phyloP scores from a whole-genome alignment of 805 yeast species.

The Candida ipomoeae region DNA sequence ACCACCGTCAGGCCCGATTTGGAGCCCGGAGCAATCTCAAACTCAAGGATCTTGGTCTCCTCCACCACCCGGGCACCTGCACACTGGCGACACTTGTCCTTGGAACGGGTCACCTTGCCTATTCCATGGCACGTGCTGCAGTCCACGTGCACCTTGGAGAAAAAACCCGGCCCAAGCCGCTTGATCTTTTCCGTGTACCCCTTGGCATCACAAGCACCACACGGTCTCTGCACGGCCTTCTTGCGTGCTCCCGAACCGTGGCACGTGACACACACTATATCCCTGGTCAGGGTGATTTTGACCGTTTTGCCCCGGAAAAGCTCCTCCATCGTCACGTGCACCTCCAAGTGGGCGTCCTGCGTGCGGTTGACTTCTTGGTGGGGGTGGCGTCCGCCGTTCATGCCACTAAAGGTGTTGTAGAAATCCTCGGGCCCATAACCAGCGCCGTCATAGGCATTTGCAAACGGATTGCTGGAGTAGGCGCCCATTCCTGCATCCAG shows the following conservation, averaged over 20 bases:
- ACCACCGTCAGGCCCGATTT: slow-evolving; percentile 56
- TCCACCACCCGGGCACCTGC: slow-evolving; percentile 57
- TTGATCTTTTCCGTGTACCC: slow-evolving; percentile 60
- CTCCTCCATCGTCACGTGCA: slow-evolving; percentile 67
- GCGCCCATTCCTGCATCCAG: slow-evolving; percentile 12
- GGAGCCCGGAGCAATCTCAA: slow-evolving; percentile 72
- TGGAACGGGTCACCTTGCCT: slow-evolving; percentile 56
- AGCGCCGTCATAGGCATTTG: slow-evolving; percentile 33
- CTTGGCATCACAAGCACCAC: slow-evolving; percentile 68
- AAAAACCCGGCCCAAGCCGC: slow-evolving; percentile 71
- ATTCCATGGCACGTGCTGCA: slow-evolving; percentile 71
- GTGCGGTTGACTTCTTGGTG: slow-evolving; percentile 37
- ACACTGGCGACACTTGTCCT: slow-evolving; percentile 78
- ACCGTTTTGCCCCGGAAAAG: slow-evolving; percentile 76
- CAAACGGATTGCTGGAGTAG: slow-evolving; percentile 34
- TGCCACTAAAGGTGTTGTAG: slow-evolving; percentile 58
- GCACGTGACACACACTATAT: slow-evolving; percentile 69
- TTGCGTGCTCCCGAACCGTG: slow-evolving; percentile 71
- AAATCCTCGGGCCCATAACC: slow-evolving; percentile 72
- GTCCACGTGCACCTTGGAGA: slow-evolving; percentile 54
- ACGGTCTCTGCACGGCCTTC: slow-evolving; percentile 50
- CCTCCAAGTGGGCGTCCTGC: slow-evolving; percentile 62
- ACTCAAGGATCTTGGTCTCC: slow-evolving; percentile 70
- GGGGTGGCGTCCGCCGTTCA: slow-evolving; percentile 26
- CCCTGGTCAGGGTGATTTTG: slow-evolving; percentile 67